phyloP scores from a whole-genome alignment of 495 filamentous ascomycete species.

The Lepraria neglecta region DNA sequence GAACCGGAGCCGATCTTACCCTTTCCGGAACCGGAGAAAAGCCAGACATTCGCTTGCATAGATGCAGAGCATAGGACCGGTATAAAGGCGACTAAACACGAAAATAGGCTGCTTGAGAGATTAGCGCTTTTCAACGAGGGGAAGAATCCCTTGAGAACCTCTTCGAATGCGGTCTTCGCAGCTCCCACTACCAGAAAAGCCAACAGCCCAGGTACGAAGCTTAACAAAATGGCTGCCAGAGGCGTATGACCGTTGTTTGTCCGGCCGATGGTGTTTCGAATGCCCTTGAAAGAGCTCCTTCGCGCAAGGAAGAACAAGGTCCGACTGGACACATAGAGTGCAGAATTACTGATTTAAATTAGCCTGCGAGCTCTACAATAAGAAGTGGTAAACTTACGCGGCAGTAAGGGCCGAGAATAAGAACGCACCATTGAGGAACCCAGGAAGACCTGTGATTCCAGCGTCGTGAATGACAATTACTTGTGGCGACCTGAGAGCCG shows the following conservation, averaged over 20 bases:
- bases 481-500: slow-evolving; percentile 32
- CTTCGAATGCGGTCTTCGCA: slow-evolving; percentile 31
- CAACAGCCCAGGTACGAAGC: slow-evolving; percentile 25
- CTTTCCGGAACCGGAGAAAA: slow-evolving; percentile 39
- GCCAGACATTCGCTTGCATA: slow-evolving; percentile 41
- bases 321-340: slow-evolving; percentile 39
- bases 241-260: slow-evolving; percentile 40
- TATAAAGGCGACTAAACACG: slow-evolving; percentile 33
- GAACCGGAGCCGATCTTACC: slow-evolving; percentile 26
- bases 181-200: slow-evolving; percentile 31
- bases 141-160: slow-evolving; percentile 21
- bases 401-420: slow-evolving; percentile 29
- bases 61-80: slow-evolving; percentile 35
- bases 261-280: slow-evolving; percentile 33
- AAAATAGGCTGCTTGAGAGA: slow-evolving; percentile 30
- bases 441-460: slow-evolving; percentile 25
- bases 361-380: slow-evolving; percentile 4
- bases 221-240: slow-evolving; percentile 34
- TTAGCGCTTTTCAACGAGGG: not conserved
- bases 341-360: slow-evolving; percentile 31
- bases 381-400: slow-evolving; percentile 14
- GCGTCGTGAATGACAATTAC: slow-evolving; percentile 30
- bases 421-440: slow-evolving; percentile 31
- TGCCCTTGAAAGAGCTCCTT: slow-evolving; percentile 28
- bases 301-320: slow-evolving; percentile 38